phyloP scores from a whole-genome alignment of 2,329 filamentous ascomycete species.

The Sporothrix euskadiensis region DNA sequence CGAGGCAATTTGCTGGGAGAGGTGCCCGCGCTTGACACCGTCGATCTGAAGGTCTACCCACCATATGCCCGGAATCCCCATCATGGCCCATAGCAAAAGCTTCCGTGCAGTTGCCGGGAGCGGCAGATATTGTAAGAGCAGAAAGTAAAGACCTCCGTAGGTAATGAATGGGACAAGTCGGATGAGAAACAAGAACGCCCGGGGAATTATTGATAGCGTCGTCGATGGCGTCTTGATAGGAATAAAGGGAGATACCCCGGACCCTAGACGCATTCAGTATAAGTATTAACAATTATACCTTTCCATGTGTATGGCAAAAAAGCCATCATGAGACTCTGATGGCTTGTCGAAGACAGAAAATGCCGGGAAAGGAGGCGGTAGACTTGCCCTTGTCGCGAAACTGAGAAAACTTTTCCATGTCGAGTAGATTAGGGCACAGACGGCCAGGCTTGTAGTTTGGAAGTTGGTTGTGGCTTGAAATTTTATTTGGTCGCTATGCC shows the following conservation, averaged over 20 bases:
- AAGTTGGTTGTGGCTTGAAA: background rate
- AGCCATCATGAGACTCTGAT: background rate
- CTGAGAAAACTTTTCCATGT: conserved; percentile 93
- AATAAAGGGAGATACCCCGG: conserved; percentile 94
- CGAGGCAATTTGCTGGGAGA: conserved; percentile 70
- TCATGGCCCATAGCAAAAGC: conserved; percentile 79
- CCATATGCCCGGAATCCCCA: conserved; percentile 90
- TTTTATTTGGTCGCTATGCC: background rate
- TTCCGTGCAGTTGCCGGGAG: conserved; percentile 67
- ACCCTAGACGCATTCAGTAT: conserved; percentile 57
- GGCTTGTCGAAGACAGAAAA: background rate
- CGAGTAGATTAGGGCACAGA: background rate
- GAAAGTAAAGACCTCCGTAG: conserved; percentile 70
- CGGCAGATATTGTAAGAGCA: conserved; percentile 76
- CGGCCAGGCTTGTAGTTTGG: background rate
- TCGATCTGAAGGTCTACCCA: conserved; percentile 99
- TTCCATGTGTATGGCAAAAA: background rate
- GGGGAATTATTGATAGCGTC: conserved; percentile 63
- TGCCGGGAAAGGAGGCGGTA: background rate
- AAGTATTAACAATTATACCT: background rate
- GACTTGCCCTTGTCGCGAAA: conserved; percentile 79
- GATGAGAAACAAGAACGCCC: conserved; percentile 73
- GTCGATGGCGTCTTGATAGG: conserved; percentile 67
- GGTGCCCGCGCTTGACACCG: conserved; percentile 86
- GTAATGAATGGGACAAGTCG: conserved; percentile 76